Evolutionary conservation across 1,284 basidiomycete species (phyloP), one percentile per base, ranked within the genome.

Genomic region (Ganoderma lingzhi): DNA sequence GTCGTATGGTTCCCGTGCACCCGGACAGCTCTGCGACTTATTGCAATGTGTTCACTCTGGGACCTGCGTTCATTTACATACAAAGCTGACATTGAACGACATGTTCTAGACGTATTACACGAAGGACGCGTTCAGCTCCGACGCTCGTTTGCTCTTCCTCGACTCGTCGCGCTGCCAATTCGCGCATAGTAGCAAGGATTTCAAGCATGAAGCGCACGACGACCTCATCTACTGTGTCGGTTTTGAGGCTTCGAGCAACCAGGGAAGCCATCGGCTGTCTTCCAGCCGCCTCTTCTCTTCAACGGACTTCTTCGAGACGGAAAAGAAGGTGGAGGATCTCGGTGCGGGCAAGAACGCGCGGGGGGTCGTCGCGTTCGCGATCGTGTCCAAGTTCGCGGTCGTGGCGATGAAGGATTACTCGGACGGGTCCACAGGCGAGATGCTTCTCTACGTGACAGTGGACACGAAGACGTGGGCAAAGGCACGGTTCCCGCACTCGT

Each of bases 341-440:
- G 94, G 96, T 0, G 94, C 93, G 30, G 89, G 93, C 4, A 95
- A 92, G 81, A 90, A 91, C 69, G 93, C 95, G 0, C 89, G 88
- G 30, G 96, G 96, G 1, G 90, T 98, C 19, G 86, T 94, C 2
- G 96, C 95, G 0, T 88, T 98, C 67, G 96, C 96, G 0, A 93
- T 96, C 64, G 94, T 97, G 6, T 92, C 90, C 81, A 95, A 96
- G 78, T 98, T 93, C 76, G 92, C 95, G 15, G 93, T 98, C 6
- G 95, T 94, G 2, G 96, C 96, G 0, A 76, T 97, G 72, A 92
- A 90, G 78, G 93, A 93, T 73, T 71, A 90, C 19, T 79, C 82
- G 6, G 78, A 84, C 1, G 81, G 82, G 5, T 84, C 81, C 42
- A 82, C 81, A 6, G 90, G 86, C 63, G 93, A 92, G 78, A 96